Evolutionary conservation across 2,329 filamentous ascomycete genomes (phyloP), one percentile per base, ranked within the genome.

Genomic region (Graphilbum ipis-grandicollis): DNA sequence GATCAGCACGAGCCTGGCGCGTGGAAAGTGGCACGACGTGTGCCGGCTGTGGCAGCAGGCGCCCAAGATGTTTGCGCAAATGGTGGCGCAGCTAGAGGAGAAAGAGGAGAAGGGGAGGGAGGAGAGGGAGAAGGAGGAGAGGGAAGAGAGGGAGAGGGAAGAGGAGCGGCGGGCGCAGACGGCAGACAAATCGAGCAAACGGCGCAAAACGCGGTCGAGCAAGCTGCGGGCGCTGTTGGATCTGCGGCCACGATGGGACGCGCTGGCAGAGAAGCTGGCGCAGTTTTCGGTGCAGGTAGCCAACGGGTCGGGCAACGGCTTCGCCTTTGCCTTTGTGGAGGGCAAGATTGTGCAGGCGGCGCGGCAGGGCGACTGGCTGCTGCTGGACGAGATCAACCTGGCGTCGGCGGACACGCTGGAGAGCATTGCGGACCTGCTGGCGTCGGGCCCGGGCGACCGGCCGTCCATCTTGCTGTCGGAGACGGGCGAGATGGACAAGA

Each of bases 301-400:
- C 37, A 72, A 77, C 48, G 66, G 82, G 38, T 71, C 75, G 28
- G 70, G 83, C 47, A n/a, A n/a, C n/a, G 70, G 66, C 2, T 93
- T 96, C 54, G 84, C 88, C 0, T 98, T 99, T 56, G 83, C 83
- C 1, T 98, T 98, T 51, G 72, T 96, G 1, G 90, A 98, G 56
- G 88, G 90, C 43, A 93, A 92, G 48, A 80, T 99, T 43, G 79
- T 98, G 39, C 92, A 92, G 57, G 90, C 92, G n/a, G 76, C 88
- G 19, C 71, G 88, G 30, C 93, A 94, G 50, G 90, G 90, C 8
- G 85, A 94, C 54, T 99, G 90, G 90, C 80, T 98, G 21, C 66
- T 99, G 15, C 67, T 96, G 19, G 90, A 99, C 52, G 90, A 99
- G 56, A 93, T 99, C 50, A 99, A 98, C 52, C 60, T 99, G 43